phyloP scores from a whole-genome alignment of 139 green algal species.

The Chlorella ohadii region DNA sequence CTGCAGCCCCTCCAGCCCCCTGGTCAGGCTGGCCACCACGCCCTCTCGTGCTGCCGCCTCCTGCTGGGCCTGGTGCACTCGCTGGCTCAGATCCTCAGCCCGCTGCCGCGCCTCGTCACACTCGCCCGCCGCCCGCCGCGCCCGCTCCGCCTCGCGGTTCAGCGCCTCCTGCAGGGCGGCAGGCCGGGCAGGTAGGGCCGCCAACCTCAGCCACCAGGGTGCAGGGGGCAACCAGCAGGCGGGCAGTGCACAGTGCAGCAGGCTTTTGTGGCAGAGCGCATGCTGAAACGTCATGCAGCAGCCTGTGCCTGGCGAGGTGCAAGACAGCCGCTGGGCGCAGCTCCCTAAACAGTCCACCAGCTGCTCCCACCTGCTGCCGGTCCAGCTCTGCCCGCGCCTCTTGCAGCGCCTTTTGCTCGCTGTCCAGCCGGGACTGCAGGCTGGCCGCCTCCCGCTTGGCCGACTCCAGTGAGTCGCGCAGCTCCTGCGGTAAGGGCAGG shows the following conservation, averaged over 20 bases:
- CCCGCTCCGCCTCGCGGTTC: background rate
- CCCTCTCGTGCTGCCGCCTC: background rate
- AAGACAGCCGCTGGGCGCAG: too few species aligned
- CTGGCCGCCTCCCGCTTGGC: background rate
- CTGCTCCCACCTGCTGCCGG: conserved; percentile 16
- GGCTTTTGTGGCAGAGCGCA: too few species aligned
- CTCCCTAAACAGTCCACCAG: too few species aligned
- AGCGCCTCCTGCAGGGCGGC: background rate
- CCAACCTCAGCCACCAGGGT: background rate
- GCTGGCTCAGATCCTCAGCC: background rate
- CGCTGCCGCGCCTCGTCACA: background rate
- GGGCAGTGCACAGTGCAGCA: too few species aligned
- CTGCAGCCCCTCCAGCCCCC: too few species aligned
- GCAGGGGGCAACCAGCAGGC: too few species aligned
- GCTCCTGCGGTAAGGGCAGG: background rate
- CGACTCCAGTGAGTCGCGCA: background rate
- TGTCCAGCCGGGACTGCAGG: background rate
- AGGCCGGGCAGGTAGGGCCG: too few species aligned
- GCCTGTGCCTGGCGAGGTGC: too few species aligned
- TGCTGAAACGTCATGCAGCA: too few species aligned
- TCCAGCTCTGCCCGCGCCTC: conserved; percentile 2
- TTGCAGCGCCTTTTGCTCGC: background rate
- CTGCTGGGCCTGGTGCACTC: background rate
- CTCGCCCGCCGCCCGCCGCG: background rate
- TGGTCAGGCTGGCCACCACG: too few species aligned